Conservation (phyloP, 164 flowering plant genomes). For the Nelumbo lutea region DNA sequence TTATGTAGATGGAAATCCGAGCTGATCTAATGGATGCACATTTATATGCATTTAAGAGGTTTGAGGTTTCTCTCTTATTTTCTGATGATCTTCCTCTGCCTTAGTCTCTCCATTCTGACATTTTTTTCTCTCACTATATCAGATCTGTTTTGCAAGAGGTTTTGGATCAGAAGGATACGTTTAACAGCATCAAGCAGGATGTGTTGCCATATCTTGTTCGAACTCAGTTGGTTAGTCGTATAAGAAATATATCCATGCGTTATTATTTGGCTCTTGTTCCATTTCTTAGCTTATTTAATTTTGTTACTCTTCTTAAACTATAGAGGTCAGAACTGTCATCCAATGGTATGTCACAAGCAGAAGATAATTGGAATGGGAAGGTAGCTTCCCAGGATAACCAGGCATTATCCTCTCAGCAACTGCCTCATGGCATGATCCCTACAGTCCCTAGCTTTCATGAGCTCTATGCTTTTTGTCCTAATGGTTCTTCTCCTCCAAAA, state of each 20-base stretch:
- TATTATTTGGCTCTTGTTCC: background rate
- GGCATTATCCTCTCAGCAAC: constrained; percentile 46
- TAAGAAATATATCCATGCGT: background rate
- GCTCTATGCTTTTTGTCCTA: constrained; percentile 31
- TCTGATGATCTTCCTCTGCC: constrained; percentile 1
- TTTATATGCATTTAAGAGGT: constrained; percentile 95
- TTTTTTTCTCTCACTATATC: constrained; percentile 8
- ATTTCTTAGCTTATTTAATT: constrained; percentile 10
- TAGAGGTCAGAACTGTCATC: constrained; percentile 63
- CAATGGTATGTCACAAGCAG: constrained; percentile 42
- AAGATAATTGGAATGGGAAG: constrained; percentile 65
- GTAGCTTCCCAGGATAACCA: constrained; percentile 37
- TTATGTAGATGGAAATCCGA: constrained; percentile 75
- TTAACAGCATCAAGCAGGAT: constrained; percentile 78
- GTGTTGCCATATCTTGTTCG: constrained; percentile 90
- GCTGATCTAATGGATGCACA: constrained; percentile 98
- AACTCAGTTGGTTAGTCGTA: constrained; percentile 80
- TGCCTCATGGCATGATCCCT: constrained; percentile 48
- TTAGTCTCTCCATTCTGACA: background rate
- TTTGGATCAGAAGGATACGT: constrained; percentile 53
- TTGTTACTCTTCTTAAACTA: constrained; percentile 9
- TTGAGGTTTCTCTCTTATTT: constrained; percentile 18
- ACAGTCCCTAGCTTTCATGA: constrained; percentile 68
- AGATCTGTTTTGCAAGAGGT: constrained; percentile 79
- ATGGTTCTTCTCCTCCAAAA: constrained; percentile 40